phyloP scores from a whole-genome alignment of 768 basidiomycete species.

The Auriscalpium vulgare region DNA sequence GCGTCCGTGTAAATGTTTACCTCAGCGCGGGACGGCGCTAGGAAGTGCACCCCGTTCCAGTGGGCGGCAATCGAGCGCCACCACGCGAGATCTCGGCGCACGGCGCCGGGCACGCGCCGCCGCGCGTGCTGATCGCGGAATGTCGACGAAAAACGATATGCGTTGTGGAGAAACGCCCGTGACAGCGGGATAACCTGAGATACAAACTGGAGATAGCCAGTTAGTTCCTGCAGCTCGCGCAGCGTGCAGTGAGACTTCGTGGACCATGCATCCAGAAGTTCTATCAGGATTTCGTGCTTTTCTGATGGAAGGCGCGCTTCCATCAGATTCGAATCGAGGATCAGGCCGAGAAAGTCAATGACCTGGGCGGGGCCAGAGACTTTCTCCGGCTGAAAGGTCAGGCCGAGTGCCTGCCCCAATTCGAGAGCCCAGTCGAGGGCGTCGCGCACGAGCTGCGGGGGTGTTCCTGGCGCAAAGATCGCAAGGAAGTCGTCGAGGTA shows the following conservation, averaged over 20 bases:
- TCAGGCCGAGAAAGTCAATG: slow-evolving; percentile 14
- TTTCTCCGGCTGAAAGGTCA: slow-evolving; percentile 24
- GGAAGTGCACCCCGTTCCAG: slow-evolving; percentile 23
- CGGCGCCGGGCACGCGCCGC: slow-evolving; percentile 19
- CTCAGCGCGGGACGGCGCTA: background rate
- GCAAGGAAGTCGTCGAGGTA: slow-evolving; percentile 31
- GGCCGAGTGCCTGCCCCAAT: slow-evolving; percentile 21
- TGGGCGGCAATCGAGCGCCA: slow-evolving; percentile 20
- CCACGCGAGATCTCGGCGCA: slow-evolving; percentile 23
- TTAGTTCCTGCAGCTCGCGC: slow-evolving; percentile 24
- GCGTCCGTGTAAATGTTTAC: slow-evolving; percentile 26
- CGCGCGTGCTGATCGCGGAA: slow-evolving; percentile 17
- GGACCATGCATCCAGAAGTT: slow-evolving; percentile 19
- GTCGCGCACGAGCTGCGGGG: background rate
- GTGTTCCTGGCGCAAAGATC: background rate
- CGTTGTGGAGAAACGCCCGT: slow-evolving; percentile 20
- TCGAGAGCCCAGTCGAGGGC: slow-evolving; percentile 25
- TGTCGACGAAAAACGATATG: slow-evolving; percentile 22
- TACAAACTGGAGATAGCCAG: slow-evolving; percentile 27
- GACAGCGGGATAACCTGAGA: slow-evolving; percentile 28
- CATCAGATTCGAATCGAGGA: slow-evolving; percentile 18
- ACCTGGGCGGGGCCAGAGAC: slow-evolving; percentile 10
- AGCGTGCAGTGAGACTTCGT: slow-evolving; percentile 14
- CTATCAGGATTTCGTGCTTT: slow-evolving; percentile 21
- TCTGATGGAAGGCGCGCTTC: slow-evolving; percentile 26